Conservation (phyloP, 352 stramenopile genomes). For the Bremia lactucae region DNA sequence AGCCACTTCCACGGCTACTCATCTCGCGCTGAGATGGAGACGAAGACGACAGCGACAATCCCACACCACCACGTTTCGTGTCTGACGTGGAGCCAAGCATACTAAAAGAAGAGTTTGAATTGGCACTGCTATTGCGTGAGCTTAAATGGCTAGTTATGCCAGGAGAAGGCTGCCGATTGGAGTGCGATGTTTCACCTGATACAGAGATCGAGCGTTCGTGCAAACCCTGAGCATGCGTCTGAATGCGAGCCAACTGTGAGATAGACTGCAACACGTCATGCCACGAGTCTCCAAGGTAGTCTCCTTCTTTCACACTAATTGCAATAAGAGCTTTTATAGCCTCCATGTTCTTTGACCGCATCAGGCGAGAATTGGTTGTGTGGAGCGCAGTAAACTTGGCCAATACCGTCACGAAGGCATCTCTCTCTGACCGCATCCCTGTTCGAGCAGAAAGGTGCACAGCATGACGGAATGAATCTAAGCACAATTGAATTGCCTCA, state of each 20-base stretch:
- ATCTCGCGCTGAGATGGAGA: slow-evolving; percentile 50
- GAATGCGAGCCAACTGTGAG: slow-evolving; percentile 94
- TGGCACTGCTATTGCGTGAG: slow-evolving; percentile 20
- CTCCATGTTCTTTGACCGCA: slow-evolving; percentile 96
- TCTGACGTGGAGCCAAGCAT: slow-evolving; percentile 16
- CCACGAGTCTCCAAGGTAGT: slow-evolving; percentile 96
- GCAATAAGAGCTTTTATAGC: slow-evolving; percentile 94
- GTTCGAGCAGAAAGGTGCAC: slow-evolving; percentile 85
- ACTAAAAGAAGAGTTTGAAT: slow-evolving; percentile 18
- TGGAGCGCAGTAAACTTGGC: slow-evolving; percentile 94
- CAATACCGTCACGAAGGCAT: slow-evolving; percentile 94
- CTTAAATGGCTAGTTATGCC: slow-evolving; percentile 16
- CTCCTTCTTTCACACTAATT: slow-evolving; percentile 94
- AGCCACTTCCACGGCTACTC: slow-evolving; percentile 15
- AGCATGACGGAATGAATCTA: slow-evolving; percentile 92
- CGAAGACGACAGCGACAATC: slow-evolving; percentile 20
- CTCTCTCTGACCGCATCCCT: slow-evolving; percentile 87
- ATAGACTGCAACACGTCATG: slow-evolving; percentile 93
- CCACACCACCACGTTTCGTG: slow-evolving; percentile 20
- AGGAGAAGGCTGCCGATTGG: slow-evolving; percentile 39
- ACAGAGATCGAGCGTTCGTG: slow-evolving; percentile 25
- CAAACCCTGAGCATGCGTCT: slow-evolving; percentile 90
- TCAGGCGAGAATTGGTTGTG: slow-evolving; percentile 84
- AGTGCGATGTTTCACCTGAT: slow-evolving; percentile 64
- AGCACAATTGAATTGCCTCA: slow-evolving; percentile 88